Evolutionary conservation across 108 stramenopile genomes (phyloP), one percentile per base, ranked within the genome.

Genomic region (Bacterosira constricta): DNA sequence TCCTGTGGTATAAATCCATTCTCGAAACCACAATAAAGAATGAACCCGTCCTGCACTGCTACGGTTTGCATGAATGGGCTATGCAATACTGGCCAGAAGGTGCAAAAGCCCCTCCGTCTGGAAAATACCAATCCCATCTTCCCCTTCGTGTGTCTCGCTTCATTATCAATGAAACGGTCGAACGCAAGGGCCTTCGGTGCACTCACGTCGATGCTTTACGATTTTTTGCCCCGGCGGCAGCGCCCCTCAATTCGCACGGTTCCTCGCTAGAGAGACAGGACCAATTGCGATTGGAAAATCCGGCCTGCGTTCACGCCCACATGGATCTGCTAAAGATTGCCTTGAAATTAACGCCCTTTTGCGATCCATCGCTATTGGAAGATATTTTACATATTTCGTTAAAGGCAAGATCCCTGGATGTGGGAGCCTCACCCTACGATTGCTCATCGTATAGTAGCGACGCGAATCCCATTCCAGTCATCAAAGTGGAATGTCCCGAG

Each of bases 21-120:
- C 61, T 94, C 8, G 52, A 81, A 38, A 66, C 82, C 42, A 90
- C 90, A 9, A 45, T 88, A n/a, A 23, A 52, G 6, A 78, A 81
- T 15, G 90, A 94, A 18, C 96, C 97, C 1, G 65, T 96, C 29
- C 62, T 95, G 49, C 85, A 91, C 63, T 98, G 97, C 73, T 87
- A 90, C 69, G 96, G 96, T 20, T 73, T 96, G 27, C 97, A 98
- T 75, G 97, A 98, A 71, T 98, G 96, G 96, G 97, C 97, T 20
- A 98, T 98, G 97, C 93, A 95, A 21, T 98, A 98, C 59, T 85
- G 85, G 27, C 90, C 89, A 2, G 53, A 66, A 26, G 85, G 85
- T 6, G 75, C 73, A 11, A 66, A 68, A 20, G 63, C 79, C 5
- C 84, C 85, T 6, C 84, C 72, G 1, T 73, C 83, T 65, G 84